Percentiles rank a stretch among this genome's conserved stretches.
phyloP scores from a whole-genome alignment of 305 asterid species.

The Petunia hybrid region DNA sequence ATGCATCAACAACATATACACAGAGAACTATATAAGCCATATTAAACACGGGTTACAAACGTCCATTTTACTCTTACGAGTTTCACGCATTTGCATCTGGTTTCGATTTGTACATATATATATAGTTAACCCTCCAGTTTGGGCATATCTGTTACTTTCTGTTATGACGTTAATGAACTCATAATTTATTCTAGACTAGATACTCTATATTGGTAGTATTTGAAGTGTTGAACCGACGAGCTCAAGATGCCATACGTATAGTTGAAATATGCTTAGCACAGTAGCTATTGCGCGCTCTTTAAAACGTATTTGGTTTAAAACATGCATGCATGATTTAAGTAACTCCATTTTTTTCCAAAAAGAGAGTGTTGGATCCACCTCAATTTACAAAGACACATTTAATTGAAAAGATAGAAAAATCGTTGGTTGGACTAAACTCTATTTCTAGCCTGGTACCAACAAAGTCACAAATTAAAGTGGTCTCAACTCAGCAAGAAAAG shows the following conservation, averaged over 20 bases:
- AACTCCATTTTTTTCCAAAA: too few species aligned
- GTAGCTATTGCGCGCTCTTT: too few species aligned
- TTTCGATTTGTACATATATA: neutral
- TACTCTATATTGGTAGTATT: too few species aligned
- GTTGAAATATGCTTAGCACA: too few species aligned
- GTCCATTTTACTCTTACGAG: neutral
- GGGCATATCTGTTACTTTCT: neutral
- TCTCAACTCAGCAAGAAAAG: neutral
- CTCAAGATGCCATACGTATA: neutral
- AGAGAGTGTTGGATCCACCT: neutral
- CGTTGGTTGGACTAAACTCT: too few species aligned
- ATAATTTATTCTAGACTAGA: neutral
- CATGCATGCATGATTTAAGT: too few species aligned
- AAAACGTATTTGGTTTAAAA: too few species aligned
- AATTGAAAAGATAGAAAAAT: too few species aligned
- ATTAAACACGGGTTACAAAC: neutral
- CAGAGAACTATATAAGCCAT: neutral
- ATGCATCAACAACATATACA: neutral
- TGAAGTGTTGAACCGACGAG: neutral
- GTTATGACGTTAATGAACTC: neutral
- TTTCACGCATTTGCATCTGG: neutral
- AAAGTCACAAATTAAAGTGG: neutral
- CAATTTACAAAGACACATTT: neutral
- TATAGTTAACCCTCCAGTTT: neutral
- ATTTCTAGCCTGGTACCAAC: neutral